Evolutionary conservation across 2,329 filamentous ascomycete species (phyloP).

Genomic region (Elsinoe necatrix): DNA sequence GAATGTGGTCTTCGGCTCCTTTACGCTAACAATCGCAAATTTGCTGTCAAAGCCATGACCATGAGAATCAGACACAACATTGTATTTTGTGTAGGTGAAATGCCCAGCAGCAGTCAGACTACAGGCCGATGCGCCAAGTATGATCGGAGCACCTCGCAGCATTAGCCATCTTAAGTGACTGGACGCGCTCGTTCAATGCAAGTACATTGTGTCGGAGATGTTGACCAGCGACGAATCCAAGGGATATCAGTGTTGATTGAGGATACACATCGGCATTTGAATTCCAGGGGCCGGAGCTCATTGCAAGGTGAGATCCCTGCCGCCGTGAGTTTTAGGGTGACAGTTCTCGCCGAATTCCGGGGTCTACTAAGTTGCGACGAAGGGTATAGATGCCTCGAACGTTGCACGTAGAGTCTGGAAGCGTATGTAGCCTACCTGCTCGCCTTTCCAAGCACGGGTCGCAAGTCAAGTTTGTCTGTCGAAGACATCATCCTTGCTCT

Average conservation of each 20-base stretch:
- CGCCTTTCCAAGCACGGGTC: background rate
- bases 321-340: too few relatives aligned
- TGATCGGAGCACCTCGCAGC: background rate
- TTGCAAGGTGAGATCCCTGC: too few relatives aligned
- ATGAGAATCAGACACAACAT: background rate
- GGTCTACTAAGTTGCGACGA: too few relatives aligned
- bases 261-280: too few relatives aligned
- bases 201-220: background rate
- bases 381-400: too few relatives aligned
- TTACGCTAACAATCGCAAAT: background rate
- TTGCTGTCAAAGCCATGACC: background rate
- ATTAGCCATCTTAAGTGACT: background rate
- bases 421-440: background rate
- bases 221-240: background rate
- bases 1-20: conserved; percentile 14
- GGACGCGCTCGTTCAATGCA: background rate
- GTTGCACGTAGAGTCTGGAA: too few relatives aligned
- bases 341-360: too few relatives aligned
- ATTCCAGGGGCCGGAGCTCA: too few relatives aligned
- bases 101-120: background rate
- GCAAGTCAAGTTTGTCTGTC: background rate
- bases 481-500: conserved; percentile 10
- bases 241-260: background rate
- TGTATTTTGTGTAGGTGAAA: background rate
- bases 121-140: conserved; percentile 1